Evolutionary conservation across 148 eudicot genomes (phyloP), one percentile per base, ranked within the genome.

Genomic region (Oxyria digyna): DNA sequence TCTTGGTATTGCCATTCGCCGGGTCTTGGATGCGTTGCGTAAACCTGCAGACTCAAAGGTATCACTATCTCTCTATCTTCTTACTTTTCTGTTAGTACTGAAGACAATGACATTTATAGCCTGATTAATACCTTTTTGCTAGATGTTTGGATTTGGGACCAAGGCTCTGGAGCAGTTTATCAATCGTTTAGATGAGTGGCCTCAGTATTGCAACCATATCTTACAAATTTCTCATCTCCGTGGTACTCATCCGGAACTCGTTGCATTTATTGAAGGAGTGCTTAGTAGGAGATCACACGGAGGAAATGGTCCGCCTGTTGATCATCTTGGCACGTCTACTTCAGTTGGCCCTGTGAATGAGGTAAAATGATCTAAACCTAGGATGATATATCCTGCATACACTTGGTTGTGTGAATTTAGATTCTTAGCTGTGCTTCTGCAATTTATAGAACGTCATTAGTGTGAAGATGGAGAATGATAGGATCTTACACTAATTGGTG

Each of bases 201-300:
- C 98, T 62, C 98, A 90, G 68, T 93, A 85, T 68, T 93, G 98
- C 83, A 88, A 93, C 64, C 96, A 89, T 80, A 87, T 93, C 62
- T 78, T 89, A 72, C 98, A 92, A 83, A 89, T 92, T 77, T 86
- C 98, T 73, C 98, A 93, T 75, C 82, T 93, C 52, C 98, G 96
- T 69, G 79, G 78, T 73, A 72, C 95, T 74, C 83, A 86, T 73
- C 77, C 85, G 8, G 96, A 93, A 27, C 89, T 87, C 70, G 95
- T 90, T 72, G 85, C 84, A 31, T 88, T 79, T 69, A 85, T 88
- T 74, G 95, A 93, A 67, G 79, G 87, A 70, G 83, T 87, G 26
- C 96, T 93, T 79, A 80, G 77, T 65, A 82, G 87, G 69, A 82
- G 75, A 71, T 74, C 91, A 42, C 95, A 89, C 68, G 89, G 76